Base-by-base conservation (phyloP, 2,329 filamentous ascomycete species). In the Pyricularia grisea region DNA sequence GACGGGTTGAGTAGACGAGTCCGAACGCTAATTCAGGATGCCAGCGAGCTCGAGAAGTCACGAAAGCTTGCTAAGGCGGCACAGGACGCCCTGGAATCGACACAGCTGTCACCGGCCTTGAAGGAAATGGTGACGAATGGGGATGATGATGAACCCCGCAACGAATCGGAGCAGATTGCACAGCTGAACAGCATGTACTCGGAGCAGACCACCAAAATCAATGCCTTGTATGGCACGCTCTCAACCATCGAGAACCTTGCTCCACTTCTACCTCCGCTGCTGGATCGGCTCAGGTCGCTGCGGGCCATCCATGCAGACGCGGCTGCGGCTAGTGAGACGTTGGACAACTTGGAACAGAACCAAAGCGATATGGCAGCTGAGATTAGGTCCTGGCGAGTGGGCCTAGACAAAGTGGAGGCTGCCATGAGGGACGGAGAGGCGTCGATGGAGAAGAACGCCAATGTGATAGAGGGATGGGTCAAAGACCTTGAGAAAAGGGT, bases 401-500 rank as follows among this genome's bases (percentile, higher is more conserved):
- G 93, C 0, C 79, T 98, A 20, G 87, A 89, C 71, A 92, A 90
- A 76, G 87, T 97, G 25, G 94, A 97, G 78, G 81, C 82, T 69
- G 89, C 90, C 30, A 88, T 98, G 75, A 83, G 83, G 71, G 86
- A 90, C 70, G 89, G 90, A 4, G 90, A 92, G 75, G 82, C 82
- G 31, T 85, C 88, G 4, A 90, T 96, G 82, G 87, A 87, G 72
- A 87, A 85, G 67, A 99, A 99, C 78, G 89, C 94, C 78, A 89
- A 90, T 74, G 85, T 91, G n/a, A 90, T 98, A 71, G 91, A 94
- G 73, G 88, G 87, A 60, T 97, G 94, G 93, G 92, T 98, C 4
- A 92, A 91, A 78, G 92, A 91, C 69, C 80, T 99, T 68, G 94
- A 98, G 80, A 86, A 83, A 74, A 90, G 92, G 78, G 84, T 97